Percentiles rank a stretch among this genome's conserved stretches.
Evolutionary conservation across 169 alveolate species (phyloP).

Genomic region (Plasmodium malariae): DNA sequence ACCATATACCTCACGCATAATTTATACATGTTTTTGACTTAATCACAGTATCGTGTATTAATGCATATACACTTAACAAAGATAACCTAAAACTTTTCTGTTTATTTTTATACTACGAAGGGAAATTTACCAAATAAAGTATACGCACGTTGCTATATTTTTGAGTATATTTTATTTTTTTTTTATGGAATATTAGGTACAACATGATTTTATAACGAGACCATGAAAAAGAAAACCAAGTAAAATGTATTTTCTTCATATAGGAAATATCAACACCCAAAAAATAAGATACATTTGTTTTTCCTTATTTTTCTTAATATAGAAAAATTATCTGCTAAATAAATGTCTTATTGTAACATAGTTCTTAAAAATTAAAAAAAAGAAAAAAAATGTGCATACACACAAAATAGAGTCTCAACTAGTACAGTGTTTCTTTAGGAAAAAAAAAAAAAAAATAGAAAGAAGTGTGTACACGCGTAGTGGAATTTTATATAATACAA

Average conservation of each 20-base stretch:
- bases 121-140: not conserved
- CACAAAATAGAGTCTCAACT: no score
- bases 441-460: no score
- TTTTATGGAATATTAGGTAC: not conserved
- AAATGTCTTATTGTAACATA: not conserved
- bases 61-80: not conserved
- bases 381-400: no score
- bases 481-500: not conserved
- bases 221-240: conserved; percentile 17
- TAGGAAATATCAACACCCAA: not conserved
- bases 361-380: conserved; percentile 12
- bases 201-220: not conserved
- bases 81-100: not conserved
- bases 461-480: conserved; percentile 5
- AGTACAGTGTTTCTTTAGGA: no score
- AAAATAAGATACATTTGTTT: not conserved
- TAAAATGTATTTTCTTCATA: not conserved
- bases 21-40: no score
- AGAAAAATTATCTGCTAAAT: not conserved
- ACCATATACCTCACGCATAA: no score
- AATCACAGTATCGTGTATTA: no score
- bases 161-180: no score
- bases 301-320: not conserved
- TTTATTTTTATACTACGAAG: not conserved
- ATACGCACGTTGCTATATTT: not conserved